These are phyloP conservation scores for Mariannaea sp. DNA, from an alignment of 2,329 filamentous ascomycete species.

Conservation along the genomic window DNA sequence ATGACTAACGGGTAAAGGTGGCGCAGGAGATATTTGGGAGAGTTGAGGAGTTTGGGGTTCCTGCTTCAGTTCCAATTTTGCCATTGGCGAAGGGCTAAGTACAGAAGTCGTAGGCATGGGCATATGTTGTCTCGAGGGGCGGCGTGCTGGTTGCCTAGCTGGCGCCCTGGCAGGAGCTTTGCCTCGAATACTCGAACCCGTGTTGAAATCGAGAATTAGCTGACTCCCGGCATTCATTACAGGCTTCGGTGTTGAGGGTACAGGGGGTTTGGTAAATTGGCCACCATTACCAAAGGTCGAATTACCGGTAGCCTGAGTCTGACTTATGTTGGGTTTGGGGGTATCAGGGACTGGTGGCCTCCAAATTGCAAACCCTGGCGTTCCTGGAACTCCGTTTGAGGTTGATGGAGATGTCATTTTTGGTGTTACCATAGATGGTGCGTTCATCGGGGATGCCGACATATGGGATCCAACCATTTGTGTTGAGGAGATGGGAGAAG, in stretches of 20 bases:
- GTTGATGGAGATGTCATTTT: constrained; percentile 27
- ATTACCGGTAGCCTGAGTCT: constrained; percentile 29
- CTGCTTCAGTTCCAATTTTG: constrained; percentile 26
- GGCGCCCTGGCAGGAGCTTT: constrained; percentile 44
- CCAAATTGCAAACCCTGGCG: constrained; percentile 47
- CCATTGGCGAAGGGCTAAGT: constrained; percentile 32
- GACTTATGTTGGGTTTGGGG: constrained; percentile 32
- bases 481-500: constrained; percentile 26
- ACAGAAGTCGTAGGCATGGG: constrained; percentile 25
- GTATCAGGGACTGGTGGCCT: constrained; percentile 41
- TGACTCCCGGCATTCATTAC: constrained; percentile 43
- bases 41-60: constrained; percentile 40
- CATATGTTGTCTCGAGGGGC: constrained; percentile 31
- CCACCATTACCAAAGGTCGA: constrained; percentile 31
- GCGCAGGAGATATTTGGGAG: constrained; percentile 35
- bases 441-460: constrained; percentile 30
- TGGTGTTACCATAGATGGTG: constrained; percentile 31
- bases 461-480: constrained; percentile 30
- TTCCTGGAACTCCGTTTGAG: constrained; percentile 37
- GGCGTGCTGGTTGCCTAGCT: constrained; percentile 34
- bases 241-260: constrained; percentile 48
- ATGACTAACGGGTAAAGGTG: constrained; percentile 36
- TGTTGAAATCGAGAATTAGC: constrained; percentile 45
- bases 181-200: constrained; percentile 40
- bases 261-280: constrained; percentile 45